phyloP scores from a whole-genome alignment of 768 basidiomycete species.

The Suillus subluteus region DNA sequence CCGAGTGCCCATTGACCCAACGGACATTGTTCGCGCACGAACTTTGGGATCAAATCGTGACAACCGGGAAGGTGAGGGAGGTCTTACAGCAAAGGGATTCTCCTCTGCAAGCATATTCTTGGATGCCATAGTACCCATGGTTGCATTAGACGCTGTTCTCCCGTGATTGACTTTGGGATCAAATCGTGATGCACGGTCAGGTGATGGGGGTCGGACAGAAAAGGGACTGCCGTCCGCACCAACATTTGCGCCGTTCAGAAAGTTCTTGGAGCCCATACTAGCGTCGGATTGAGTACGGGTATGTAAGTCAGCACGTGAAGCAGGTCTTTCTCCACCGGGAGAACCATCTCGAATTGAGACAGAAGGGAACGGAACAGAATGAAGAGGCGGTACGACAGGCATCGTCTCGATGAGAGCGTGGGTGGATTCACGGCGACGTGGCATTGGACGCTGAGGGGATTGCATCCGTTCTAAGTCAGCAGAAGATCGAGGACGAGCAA shows the following conservation, averaged over 20 bases:
- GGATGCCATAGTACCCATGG: constrained; percentile 43
- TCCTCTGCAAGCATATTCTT: constrained; percentile 43
- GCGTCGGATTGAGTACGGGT: constrained; percentile 53
- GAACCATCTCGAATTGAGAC: constrained; percentile 56
- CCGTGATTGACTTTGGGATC: constrained; percentile 43
- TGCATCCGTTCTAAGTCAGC: constrained; percentile 57
- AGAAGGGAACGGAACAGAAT: constrained; percentile 69
- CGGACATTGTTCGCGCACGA: constrained; percentile 65
- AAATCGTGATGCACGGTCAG: constrained; percentile 45
- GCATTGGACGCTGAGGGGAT: constrained; percentile 41
- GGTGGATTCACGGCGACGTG: constrained; percentile 54
- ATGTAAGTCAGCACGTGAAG: constrained; percentile 41
- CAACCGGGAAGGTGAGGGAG: constrained; percentile 59
- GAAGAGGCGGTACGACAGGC: constrained; percentile 42
- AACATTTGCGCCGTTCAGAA: constrained; percentile 44
- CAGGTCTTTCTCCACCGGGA: constrained; percentile 44
- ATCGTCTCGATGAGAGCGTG: constrained; percentile 50
- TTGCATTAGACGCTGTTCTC: constrained; percentile 50
- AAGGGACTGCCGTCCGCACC: constrained; percentile 39
- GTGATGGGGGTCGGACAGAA: constrained; percentile 39
- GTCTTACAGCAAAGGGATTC: constrained; percentile 72
- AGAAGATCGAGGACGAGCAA: constrained; percentile 58
- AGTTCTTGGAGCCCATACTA: constrained; percentile 52
- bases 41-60: constrained; percentile 85
- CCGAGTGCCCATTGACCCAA: constrained; percentile 67